Evolutionary conservation across 2,329 filamentous ascomycete species (phyloP).

Genomic region (Beauveria caledonica): DNA sequence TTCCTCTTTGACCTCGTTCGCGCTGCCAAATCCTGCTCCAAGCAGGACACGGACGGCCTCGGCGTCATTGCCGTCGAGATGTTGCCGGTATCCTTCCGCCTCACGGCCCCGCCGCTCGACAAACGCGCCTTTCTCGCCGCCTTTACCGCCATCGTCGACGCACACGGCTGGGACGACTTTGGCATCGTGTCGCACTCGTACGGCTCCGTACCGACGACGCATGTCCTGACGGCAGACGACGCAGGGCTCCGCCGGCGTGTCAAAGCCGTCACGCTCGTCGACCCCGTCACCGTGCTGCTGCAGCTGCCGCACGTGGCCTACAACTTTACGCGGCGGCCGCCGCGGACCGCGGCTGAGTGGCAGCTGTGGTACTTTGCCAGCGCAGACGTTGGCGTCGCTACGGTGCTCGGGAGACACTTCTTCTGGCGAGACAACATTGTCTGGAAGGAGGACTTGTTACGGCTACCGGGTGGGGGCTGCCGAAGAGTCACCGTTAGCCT

Average conservation of each 20-base stretch:
- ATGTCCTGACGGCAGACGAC: slow-evolving; percentile 43
- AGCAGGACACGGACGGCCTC: slow-evolving; percentile 31
- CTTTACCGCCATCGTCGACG: slow-evolving; percentile 47
- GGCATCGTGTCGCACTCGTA: slow-evolving; percentile 57
- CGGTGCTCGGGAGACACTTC: slow-evolving; percentile 57
- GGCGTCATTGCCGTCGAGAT: slow-evolving; percentile 59
- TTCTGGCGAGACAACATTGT: slow-evolving; percentile 65
- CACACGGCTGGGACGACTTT: slow-evolving; percentile 50
- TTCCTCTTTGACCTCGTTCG: slow-evolving; percentile 47
- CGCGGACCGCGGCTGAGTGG: slow-evolving; percentile 56
- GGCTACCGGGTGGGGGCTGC: slow-evolving; percentile 12
- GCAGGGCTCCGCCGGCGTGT: slow-evolving; percentile 41
- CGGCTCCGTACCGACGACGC: slow-evolving; percentile 54
- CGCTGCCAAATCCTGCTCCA: slow-evolving; percentile 14
- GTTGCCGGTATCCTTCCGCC: slow-evolving; percentile 56
- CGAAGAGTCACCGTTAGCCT: slow-evolving; percentile 48
- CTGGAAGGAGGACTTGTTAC: slow-evolving; percentile 57
- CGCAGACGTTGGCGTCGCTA: slow-evolving; percentile 57
- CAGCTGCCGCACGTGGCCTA: slow-evolving; percentile 64
- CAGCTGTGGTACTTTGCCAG: slow-evolving; percentile 64
- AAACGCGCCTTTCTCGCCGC: slow-evolving; percentile 47
- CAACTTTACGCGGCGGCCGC: slow-evolving; percentile 55
- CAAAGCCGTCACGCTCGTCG: slow-evolving; percentile 37
- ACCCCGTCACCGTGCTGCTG: slow-evolving; percentile 59
- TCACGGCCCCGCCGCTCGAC: slow-evolving; percentile 44